A percentile compares a stretch with the other conserved stretches of the same genome.
These are phyloP conservation scores for Russula sp. DNA, from an alignment of 768 basidiomycete species.

Conservation along the genomic window DNA sequence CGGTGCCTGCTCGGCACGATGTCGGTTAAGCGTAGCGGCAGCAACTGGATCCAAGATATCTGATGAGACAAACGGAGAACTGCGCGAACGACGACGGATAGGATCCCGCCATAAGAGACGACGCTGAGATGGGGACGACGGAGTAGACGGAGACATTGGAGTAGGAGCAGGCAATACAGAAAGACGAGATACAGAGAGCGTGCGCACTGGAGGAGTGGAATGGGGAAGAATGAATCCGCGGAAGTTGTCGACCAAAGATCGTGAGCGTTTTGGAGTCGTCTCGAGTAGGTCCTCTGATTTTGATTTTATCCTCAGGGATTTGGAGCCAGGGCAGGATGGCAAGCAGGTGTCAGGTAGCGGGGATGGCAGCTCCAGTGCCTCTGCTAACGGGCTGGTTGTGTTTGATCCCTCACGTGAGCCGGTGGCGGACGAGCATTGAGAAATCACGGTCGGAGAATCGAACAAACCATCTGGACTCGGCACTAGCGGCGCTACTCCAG, in stretches of 20 bases:
- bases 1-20: not conserved
- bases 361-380: slow-evolving; percentile 21
- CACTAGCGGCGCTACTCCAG: not conserved
- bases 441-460: slow-evolving; percentile 17
- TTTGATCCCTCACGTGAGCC: slow-evolving; percentile 12
- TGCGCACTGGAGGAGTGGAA: slow-evolving; percentile 17
- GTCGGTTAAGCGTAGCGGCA: not conserved
- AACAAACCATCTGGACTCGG: slow-evolving; percentile 13
- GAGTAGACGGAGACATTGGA: not conserved
- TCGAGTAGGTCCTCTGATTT: slow-evolving; percentile 23
- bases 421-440: slow-evolving; percentile 17
- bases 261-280: slow-evolving; percentile 33
- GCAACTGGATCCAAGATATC: slow-evolving; percentile 1
- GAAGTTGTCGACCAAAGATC: slow-evolving; percentile 57
- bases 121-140: slow-evolving; percentile 7
- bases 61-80: slow-evolving; percentile 10
- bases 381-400: slow-evolving; percentile 7
- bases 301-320: slow-evolving; percentile 25
- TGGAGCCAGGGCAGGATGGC: slow-evolving; percentile 21
- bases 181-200: slow-evolving; percentile 17
- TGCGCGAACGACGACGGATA: slow-evolving; percentile 16
- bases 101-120: slow-evolving; percentile 7
- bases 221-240: slow-evolving; percentile 42
- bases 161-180: not conserved
- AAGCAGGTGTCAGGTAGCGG: slow-evolving; percentile 19